phyloP scores from a whole-genome alignment of 805 yeast genomes.

The Lachancea kluyveri region DNA sequence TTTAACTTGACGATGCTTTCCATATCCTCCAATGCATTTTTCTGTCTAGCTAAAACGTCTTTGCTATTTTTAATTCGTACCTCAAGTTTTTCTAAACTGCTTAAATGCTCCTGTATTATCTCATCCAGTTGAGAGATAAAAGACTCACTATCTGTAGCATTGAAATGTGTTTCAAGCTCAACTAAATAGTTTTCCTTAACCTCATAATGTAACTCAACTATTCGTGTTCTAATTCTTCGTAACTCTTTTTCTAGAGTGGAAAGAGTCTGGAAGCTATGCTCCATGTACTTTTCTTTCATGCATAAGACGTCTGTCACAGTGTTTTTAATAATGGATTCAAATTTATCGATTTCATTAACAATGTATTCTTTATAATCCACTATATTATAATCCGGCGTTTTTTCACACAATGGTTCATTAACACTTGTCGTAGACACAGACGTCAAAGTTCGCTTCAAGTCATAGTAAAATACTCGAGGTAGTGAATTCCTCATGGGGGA shows the following conservation, averaged over 20 bases:
- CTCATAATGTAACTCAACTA: conserved; percentile 21
- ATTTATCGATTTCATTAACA: conserved; percentile 16
- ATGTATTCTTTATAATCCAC: conserved; percentile 8
- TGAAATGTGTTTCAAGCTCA: conserved; percentile 25
- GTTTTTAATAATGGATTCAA: conserved; percentile 21
- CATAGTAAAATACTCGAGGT: too few relatives aligned
- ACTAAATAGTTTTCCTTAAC: conserved; percentile 26
- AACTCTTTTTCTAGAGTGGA: conserved; percentile 21
- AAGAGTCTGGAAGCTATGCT: conserved; percentile 24
- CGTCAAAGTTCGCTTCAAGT: too few relatives aligned
- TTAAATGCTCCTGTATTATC: conserved; percentile 13
- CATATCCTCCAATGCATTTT: conserved; percentile 23
- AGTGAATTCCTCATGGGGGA: too few relatives aligned
- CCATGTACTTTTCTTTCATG: conserved; percentile 25
- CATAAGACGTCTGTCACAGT: conserved; percentile 18
- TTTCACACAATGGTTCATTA: background rate
- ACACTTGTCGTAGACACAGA: too few relatives aligned
- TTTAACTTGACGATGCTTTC: conserved; percentile 19
- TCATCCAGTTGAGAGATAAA: conserved; percentile 15
- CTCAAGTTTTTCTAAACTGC: conserved; percentile 26
- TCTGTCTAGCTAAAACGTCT: conserved; percentile 17
- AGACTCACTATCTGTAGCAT: conserved; percentile 22
- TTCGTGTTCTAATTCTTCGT: conserved; percentile 22
- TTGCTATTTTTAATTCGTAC: conserved; percentile 21
- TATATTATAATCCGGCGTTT: conserved; percentile 1